Percentiles rank a stretch among this genome's conserved stretches.
phyloP scores from a whole-genome alignment of 345 rosid genomes.

The Eucalyptus sp. region DNA sequence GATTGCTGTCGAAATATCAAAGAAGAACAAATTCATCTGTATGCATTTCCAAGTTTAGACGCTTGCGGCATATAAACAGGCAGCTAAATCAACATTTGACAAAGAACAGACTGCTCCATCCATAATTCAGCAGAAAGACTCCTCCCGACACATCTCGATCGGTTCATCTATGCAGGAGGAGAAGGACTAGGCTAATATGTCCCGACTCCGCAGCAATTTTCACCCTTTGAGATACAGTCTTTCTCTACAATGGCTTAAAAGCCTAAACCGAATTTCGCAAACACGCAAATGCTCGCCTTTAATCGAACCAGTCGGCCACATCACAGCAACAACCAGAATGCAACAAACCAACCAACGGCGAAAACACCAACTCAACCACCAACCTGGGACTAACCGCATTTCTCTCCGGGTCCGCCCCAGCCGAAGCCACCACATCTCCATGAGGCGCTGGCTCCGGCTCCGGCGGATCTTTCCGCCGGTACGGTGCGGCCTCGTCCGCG shows the following conservation, averaged over 20 bases:
- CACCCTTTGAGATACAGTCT: neutral
- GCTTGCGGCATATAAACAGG: neutral
- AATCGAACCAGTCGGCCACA: neutral
- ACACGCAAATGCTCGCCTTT: neutral
- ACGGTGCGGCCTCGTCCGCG: constrained; percentile 28
- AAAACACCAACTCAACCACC: neutral
- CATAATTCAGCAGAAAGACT: neutral
- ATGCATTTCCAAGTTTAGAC: neutral
- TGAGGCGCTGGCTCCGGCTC: constrained; percentile 2
- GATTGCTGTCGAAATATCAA: neutral
- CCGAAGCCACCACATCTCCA: constrained; percentile 21
- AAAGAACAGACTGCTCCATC: neutral
- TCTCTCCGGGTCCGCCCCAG: constrained; percentile 27
- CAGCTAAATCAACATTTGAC: neutral
- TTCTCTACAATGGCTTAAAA: neutral
- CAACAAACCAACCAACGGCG: neutral
- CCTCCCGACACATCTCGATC: neutral
- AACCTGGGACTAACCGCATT: constrained; percentile 41
- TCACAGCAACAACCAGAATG: neutral
- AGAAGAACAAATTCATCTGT: neutral
- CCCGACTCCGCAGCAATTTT: neutral
- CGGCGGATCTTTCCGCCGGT: constrained; percentile 28
- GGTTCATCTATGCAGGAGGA: neutral
- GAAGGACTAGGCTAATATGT: neutral
- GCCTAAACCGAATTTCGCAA: neutral